Evolutionary conservation across 2,329 filamentous ascomycete genomes (phyloP), one percentile per base, ranked within the genome.

Genomic region (Gyromitra esculenta): DNA sequence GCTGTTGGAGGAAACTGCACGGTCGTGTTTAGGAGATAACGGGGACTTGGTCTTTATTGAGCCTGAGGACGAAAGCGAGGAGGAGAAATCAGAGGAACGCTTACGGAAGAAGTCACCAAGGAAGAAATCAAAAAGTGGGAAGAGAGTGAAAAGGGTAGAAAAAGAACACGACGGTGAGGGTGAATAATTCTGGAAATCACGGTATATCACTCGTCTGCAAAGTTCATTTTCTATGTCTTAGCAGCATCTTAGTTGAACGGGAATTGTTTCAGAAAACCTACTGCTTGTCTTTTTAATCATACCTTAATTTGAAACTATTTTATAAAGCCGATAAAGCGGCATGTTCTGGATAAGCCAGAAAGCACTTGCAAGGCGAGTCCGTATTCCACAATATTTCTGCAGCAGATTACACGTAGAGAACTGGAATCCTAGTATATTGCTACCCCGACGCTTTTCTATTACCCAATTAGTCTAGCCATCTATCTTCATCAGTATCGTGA

Each of bases 41-140:
- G 77, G 77, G 5, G 75, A 79, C 41, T 31, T 78, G 1, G 76
- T 66, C 15, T 63, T 79, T n/a, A 45, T 76, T 35, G 77, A 73
- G 25, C 48, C 60, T 31, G 62, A 56, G 6, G 69, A 63, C 6
- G 62, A 56, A n/a, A n/a, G 15, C 25, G 69, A 57, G 6, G 71
- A 63, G 18, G 15, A 18, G 21, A 45, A 52, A n/a, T 18, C 8
- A 31, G 63, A 18, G 25, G 43, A n/a, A 8, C 6, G 37, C 11
- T 21, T 9, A 21, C 54, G 18, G 11, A 43, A 48, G 25, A 21
- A n/a, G 21, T 35, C 21, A 6, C 8, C 25, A 6, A 57, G 31
- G 35, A 35, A 18, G 35, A 35, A 45, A 43, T 35, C 37, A 11
- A 2, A 13, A 37, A 11, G 1, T 35, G 13, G 15, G 31, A 39